These are phyloP conservation scores for Microbotryomycetes sp. DNA, from an alignment of 1,284 basidiomycete species.

Conservation along the genomic window DNA sequence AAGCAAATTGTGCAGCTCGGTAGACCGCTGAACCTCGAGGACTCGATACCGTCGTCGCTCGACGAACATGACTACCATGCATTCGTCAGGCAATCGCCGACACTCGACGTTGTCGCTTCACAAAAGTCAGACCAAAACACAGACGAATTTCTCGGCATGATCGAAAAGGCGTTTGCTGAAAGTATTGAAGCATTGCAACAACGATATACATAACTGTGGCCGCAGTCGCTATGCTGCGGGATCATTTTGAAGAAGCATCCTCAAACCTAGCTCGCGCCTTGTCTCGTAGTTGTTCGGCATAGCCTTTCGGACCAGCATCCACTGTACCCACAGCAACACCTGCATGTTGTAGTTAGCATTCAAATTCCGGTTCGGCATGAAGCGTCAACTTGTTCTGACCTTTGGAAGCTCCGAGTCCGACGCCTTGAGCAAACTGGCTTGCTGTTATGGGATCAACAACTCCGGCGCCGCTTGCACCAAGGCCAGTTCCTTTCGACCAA, in stretches of 20 bases:
- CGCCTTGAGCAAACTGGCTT: slow-evolving; percentile 74
- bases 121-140: slow-evolving; percentile 62
- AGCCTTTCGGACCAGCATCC: slow-evolving; percentile 8
- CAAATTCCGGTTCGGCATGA: too few species aligned
- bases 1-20: slow-evolving; percentile 51
- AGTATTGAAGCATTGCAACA: slow-evolving; percentile 15
- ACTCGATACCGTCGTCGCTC: slow-evolving; percentile 55
- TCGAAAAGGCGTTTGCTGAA: slow-evolving; percentile 34
- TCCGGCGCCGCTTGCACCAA: slow-evolving; percentile 71
- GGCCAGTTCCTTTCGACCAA: slow-evolving; percentile 80
- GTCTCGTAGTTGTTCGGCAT: neutral
- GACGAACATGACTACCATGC: slow-evolving; percentile 46
- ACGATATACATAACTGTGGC: too few species aligned
- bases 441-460: slow-evolving; percentile 78
- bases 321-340: slow-evolving; percentile 18
- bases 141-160: slow-evolving; percentile 45
- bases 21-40: slow-evolving; percentile 51
- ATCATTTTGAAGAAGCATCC: too few species aligned
- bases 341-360: too few species aligned
- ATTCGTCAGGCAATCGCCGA: slow-evolving; percentile 67
- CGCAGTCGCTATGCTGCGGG: too few species aligned
- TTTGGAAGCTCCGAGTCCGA: slow-evolving; percentile 78
- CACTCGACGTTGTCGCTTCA: slow-evolving; percentile 57
- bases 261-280: neutral
- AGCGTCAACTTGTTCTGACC: too few species aligned